Evolutionary conservation across 2,329 filamentous ascomycete genomes (phyloP).

Genomic region (Aureobasidium pullulans): DNA sequence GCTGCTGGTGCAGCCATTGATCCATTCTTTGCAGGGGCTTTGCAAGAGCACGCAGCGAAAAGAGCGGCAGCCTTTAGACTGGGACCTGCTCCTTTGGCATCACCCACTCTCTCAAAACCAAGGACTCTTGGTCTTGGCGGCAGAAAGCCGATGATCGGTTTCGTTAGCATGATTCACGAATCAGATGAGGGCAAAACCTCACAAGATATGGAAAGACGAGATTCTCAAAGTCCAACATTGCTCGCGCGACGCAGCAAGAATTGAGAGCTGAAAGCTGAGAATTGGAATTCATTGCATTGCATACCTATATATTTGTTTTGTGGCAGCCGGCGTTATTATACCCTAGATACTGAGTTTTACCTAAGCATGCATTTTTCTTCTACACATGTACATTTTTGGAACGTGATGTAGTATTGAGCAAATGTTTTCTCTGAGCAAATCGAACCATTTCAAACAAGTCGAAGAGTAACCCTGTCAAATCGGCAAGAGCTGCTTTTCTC

Average conservation of each 20-base stretch:
- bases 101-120: background rate
- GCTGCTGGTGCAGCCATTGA: conserved; percentile 2
- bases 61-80: background rate
- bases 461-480: background rate
- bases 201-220: background rate
- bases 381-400: too few relatives aligned
- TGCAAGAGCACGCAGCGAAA: background rate
- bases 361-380: background rate
- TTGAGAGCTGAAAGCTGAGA: background rate
- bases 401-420: too few relatives aligned
- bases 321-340: background rate
- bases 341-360: background rate
- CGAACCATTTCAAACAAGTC: background rate
- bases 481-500: background rate
- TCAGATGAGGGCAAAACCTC: background rate
- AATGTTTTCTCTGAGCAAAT: too few relatives aligned
- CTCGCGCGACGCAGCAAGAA: too few relatives aligned
- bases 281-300: background rate
- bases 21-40: conserved; percentile 6
- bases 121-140: background rate
- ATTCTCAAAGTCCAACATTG: background rate
- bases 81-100: background rate
- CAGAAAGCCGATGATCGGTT: background rate
- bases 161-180: background rate
- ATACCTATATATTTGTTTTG: background rate